Base-by-base conservation (phyloP, 768 basidiomycete genomes). In the Multifurca ochricompacta region DNA sequence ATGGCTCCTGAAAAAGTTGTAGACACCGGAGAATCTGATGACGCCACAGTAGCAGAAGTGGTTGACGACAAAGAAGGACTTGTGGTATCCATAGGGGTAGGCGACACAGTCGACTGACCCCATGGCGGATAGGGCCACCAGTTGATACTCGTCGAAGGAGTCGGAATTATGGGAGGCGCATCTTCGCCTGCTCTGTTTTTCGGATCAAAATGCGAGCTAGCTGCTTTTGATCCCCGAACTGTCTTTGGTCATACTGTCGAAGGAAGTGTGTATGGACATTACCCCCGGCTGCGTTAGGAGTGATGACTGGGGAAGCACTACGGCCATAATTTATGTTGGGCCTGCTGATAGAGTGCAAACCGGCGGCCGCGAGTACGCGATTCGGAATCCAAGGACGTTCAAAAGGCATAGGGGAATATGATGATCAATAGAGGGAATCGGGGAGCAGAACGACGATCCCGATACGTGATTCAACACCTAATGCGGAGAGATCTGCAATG, bases 111-210 rank as follows among this genome's bases (percentile, higher is more conserved):
- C 6, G 56, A 57, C 37, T 62, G 56, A 4, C 63, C 58, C 63
- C 64, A 67, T 1, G 68, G 46, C 0, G 68, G 67, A 47, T 68
- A 70, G 0, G 69, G 68, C 68, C 69, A 70, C 69, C 69, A 70
- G 49, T 67, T 59, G 44, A 67, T 54, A 54, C 63, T 66, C 16
- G 65, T 59, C 13, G 66, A 53, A 10, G 59, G 9, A 5, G 55
- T 46, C 13, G 44, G 27, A 34, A 21, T 6, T 14, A 32, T 3
- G 18, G 25, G 25, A 21, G 48, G 54, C 7, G 32, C 43, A 2
- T 27, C 48, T 23, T 46, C 18, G 23, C 46, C 25, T 6, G 6
- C 48, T 13, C 37, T 21, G 21, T 30, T 43, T 16, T 32, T 27
- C 34, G 21, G 23, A 44, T 43, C 41, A 32, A n/a, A 6, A 27